A percentile compares a stretch with the other conserved stretches of the same genome.
These are phyloP conservation scores for Penicillium canariense DNA, from an alignment of 495 filamentous ascomycete genomes.

Conservation along the genomic window DNA sequence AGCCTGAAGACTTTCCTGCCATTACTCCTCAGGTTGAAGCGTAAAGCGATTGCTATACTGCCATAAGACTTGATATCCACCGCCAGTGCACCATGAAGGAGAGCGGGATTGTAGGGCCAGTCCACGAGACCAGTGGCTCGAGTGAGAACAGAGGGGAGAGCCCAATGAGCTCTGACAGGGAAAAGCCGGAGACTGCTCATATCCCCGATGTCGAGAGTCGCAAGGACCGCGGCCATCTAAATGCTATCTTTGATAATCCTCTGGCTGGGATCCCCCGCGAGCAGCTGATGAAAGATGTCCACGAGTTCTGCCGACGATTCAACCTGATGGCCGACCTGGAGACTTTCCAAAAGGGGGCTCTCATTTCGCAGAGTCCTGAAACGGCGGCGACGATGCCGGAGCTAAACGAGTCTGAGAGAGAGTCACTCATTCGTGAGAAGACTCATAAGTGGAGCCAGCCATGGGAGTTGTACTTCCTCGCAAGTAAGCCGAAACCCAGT, in stretches of 20 bases:
- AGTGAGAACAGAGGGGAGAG: constrained; percentile 7
- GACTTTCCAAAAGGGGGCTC: constrained; percentile 52
- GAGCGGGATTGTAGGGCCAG: constrained; percentile 1
- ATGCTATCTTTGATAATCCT: constrained; percentile 48
- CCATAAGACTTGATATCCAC: no score
- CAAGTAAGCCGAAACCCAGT: constrained; percentile 34
- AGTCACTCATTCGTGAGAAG: constrained; percentile 43
- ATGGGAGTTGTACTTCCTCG: constrained; percentile 54
- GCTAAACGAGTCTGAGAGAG: constrained; percentile 46
- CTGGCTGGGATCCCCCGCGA: constrained; percentile 48
- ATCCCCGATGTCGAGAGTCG: constrained; percentile 23
- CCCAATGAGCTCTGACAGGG: constrained; percentile 11
- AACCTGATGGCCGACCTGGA: constrained; percentile 43
- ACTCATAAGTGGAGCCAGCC: constrained; percentile 59
- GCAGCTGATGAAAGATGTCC: constrained; percentile 48
- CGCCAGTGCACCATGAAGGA: constrained; percentile 13
- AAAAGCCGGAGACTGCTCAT: constrained; percentile 5
- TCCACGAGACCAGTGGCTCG: neutral
- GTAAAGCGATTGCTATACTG: no score
- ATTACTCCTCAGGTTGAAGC: neutral
- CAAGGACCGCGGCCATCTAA: constrained; percentile 19
- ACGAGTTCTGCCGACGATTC: constrained; percentile 46
- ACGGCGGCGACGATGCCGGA: constrained; percentile 39
- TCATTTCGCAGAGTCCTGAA: constrained; percentile 50
- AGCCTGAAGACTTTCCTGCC: neutral